Conservation (phyloP, 1,284 basidiomycete species). For the Neolentinus lepideus region DNA sequence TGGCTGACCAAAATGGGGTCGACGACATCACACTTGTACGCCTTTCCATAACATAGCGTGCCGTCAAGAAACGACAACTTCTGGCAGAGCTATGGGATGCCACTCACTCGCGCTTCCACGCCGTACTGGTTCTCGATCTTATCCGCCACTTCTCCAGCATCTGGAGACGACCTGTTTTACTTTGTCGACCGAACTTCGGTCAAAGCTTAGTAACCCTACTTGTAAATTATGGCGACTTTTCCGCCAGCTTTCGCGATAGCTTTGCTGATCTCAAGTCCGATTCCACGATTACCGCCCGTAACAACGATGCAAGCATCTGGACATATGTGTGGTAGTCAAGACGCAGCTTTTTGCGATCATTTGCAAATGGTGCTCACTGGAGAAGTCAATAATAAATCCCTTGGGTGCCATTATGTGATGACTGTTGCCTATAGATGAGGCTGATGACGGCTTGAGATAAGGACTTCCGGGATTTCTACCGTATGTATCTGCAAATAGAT, state of each 20-base stretch:
- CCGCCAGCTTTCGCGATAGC: slow-evolving; percentile 34
- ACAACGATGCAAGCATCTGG: slow-evolving; percentile 25
- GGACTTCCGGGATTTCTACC: too few relatives aligned
- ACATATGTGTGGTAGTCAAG: too few relatives aligned
- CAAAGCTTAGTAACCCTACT: slow-evolving; percentile 6
- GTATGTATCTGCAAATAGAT: too few relatives aligned
- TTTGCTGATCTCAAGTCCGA: slow-evolving; percentile 36
- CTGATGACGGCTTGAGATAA: too few relatives aligned
- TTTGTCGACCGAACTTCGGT: not conserved
- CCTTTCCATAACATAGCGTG: slow-evolving; percentile 17
- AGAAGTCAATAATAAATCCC: too few relatives aligned
- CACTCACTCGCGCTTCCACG: slow-evolving; percentile 21
- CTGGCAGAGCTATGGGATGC: not conserved
- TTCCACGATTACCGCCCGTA: slow-evolving; percentile 37
- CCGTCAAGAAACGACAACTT: not conserved
- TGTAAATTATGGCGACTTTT: slow-evolving; percentile 39
- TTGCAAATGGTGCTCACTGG: not conserved
- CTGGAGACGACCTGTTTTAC: slow-evolving; percentile 19
- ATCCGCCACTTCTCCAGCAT: slow-evolving; percentile 31
- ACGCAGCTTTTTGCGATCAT: not conserved
- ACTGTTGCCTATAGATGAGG: too few relatives aligned
- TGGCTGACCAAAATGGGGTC: slow-evolving; percentile 24
- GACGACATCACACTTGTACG: slow-evolving; percentile 35
- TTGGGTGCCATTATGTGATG: too few relatives aligned
- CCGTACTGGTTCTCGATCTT: slow-evolving; percentile 26